These are phyloP conservation scores for Tetraselmis chui DNA, from an alignment of 139 green algal species.

Conservation along the genomic window DNA sequence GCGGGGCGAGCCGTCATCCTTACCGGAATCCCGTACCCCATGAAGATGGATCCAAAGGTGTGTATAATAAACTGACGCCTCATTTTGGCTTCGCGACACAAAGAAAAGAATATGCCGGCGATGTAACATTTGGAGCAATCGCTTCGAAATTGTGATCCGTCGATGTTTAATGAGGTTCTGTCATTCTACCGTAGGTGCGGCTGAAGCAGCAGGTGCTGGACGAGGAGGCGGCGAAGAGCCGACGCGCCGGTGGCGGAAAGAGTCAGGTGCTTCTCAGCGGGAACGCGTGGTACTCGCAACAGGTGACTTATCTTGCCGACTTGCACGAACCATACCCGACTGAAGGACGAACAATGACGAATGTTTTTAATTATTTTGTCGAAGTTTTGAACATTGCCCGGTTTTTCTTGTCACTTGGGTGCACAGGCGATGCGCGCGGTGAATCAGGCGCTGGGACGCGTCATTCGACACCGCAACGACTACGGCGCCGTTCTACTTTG, in stretches of 20 bases:
- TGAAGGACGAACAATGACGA: not conserved
- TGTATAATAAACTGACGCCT: too few species aligned
- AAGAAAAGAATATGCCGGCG: too few species aligned
- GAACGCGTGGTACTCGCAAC: constrained; percentile 66
- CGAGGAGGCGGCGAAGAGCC: constrained; percentile 22
- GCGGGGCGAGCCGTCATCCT: constrained; percentile 86
- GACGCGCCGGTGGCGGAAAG: not conserved
- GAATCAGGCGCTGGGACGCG: constrained; percentile 94
- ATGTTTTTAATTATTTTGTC: constrained; percentile 4
- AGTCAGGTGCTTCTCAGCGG: constrained; percentile 3
- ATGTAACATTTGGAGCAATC: too few species aligned
- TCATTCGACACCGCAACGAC: constrained; percentile 90
- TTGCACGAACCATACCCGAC: not conserved
- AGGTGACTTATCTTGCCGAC: too few species aligned
- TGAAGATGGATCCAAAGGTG: constrained; percentile 37
- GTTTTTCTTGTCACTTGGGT: not conserved
- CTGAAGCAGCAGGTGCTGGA: constrained; percentile 82
- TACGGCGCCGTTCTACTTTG: constrained; percentile 85
- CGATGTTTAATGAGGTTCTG: too few species aligned
- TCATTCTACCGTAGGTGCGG: constrained; percentile 37
- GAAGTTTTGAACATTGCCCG: not conserved
- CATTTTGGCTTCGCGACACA: too few species aligned
- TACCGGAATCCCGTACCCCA: constrained; percentile 89
- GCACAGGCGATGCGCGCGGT: constrained; percentile 65
- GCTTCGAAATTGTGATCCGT: too few species aligned